phyloP scores from a whole-genome alignment of 1,284 basidiomycete species.

The Rhodotorula sp. region DNA sequence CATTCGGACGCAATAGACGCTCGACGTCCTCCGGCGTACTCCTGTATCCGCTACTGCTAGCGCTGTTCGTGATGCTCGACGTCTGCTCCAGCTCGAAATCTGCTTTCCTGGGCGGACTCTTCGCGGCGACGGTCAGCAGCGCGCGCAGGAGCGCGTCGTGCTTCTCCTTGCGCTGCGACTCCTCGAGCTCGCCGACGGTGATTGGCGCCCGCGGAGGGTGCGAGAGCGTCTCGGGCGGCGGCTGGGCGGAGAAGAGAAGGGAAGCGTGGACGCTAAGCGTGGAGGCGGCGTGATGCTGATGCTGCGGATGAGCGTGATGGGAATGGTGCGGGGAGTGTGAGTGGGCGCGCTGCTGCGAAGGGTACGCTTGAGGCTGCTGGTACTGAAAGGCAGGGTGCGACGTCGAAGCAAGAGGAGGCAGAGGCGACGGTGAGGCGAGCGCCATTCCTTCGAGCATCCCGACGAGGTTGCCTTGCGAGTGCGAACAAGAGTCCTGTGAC shows the following conservation, averaged over 20 bases:
- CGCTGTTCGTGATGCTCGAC: not conserved
- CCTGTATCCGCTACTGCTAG: not conserved
- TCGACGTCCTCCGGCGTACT: no score
- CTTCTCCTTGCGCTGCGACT: slow-evolving; percentile 30
- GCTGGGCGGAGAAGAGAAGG: slow-evolving; percentile 8
- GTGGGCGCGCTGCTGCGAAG: not conserved
- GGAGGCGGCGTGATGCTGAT: not conserved
- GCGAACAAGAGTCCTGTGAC: not conserved
- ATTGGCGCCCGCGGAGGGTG: not conserved
- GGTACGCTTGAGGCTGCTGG: no score
- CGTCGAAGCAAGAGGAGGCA: not conserved
- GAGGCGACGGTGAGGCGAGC: slow-evolving; percentile 7
- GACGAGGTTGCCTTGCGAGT: not conserved
- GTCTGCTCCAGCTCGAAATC: not conserved
- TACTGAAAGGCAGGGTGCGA: no score
- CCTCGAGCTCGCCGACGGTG: slow-evolving; percentile 5
- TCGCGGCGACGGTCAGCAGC: slow-evolving; percentile 21
- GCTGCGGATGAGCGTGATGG: not conserved
- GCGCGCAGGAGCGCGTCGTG: slow-evolving; percentile 33
- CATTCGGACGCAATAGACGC: no score
- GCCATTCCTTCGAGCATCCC: slow-evolving; percentile 11
- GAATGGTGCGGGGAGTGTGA: not conserved
- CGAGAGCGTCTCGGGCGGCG: slow-evolving; percentile 15
- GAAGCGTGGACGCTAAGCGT: not conserved
- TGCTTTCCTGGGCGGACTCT: not conserved